Evolutionary conservation across 2,329 filamentous ascomycete genomes (phyloP), one percentile per base, ranked within the genome.

Genomic region (Botrytis sinoallii): DNA sequence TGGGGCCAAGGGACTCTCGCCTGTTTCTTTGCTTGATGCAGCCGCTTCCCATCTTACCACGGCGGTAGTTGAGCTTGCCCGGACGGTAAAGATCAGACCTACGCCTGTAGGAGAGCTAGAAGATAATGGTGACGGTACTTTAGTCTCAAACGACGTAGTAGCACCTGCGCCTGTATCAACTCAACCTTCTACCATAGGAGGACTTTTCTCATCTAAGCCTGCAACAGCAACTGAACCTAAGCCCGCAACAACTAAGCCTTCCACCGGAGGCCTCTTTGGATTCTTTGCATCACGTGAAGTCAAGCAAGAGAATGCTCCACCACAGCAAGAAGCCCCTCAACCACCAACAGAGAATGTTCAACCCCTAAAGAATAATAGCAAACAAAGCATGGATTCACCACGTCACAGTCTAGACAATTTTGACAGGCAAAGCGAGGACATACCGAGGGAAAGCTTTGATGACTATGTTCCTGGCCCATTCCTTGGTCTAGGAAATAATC

Each of bases 1-100:
- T 48, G 88, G 89, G 18, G 91, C 94, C 0, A 90, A 89, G 32
- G 96, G 96, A 44, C 88, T 99, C 46, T 95, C 94, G 1, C 96
- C 96, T 0, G 92, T 99, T n/a, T 97, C 94, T 9, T 84, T 99
- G 4, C 86, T 99, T 35, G 96, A 99, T 82, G 96, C 95, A 5
- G 95, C 96, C 3, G 94, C 95, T 12, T 96, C 93, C 38, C 94
- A 99, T 83, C 86, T 98, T 52, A 93, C 94, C 1, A 90, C 93
- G 7, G 91, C 95, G 3, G 88, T 98, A 38, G 91, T 99, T 32
- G 95, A 98, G 79, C 87, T 98, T 22, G 86, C 98, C 71, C 92
- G 93, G 67, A 85, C 89, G 8, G 94, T 94, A 79, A 97, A 97
- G 83, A 93, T 98, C 77, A 89, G 92, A 46, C 86, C 90, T 14